A percentile compares a stretch with the other conserved stretches of the same genome.
Conservation (phyloP, 345 rosid genomes). For the Durio zibethinus region DNA sequence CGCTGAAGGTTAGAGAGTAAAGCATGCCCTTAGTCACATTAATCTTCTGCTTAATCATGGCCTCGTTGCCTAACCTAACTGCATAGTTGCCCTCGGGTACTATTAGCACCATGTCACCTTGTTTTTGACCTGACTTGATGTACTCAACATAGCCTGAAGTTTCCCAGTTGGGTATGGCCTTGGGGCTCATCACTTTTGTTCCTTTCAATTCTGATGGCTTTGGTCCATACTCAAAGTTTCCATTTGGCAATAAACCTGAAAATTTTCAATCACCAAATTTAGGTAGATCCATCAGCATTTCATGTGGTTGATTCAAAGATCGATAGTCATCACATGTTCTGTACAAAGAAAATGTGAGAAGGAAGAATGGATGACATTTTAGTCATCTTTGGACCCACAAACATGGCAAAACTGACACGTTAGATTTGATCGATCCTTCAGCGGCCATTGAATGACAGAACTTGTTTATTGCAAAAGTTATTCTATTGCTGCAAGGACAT, state of each 20-base stretch:
- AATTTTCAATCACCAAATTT: background rate
- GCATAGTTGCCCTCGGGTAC: constrained; percentile 77
- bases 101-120: constrained; percentile 77
- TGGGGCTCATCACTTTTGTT: constrained; percentile 40
- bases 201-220: constrained; percentile 58
- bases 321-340: constrained; percentile 20
- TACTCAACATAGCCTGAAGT: constrained; percentile 77
- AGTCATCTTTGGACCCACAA: background rate
- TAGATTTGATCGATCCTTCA: background rate
- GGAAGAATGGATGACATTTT: background rate
- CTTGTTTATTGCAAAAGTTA: background rate
- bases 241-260: constrained; percentile 81
- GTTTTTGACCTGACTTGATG: constrained; percentile 83
- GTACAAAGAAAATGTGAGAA: constrained; percentile 10
- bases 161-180: constrained; percentile 70
- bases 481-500: background rate
- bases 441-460: background rate
- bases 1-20: constrained; percentile 69
- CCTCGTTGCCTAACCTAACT: constrained; percentile 74
- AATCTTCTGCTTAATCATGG: constrained; percentile 60
- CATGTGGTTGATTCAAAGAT: background rate
- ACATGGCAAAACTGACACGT: background rate
- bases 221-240: constrained; percentile 75
- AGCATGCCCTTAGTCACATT: constrained; percentile 38
- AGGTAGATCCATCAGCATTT: background rate